Evolutionary conservation across 73 alveolate genomes (phyloP).

Genomic region (Loxodes magnus): DNA sequence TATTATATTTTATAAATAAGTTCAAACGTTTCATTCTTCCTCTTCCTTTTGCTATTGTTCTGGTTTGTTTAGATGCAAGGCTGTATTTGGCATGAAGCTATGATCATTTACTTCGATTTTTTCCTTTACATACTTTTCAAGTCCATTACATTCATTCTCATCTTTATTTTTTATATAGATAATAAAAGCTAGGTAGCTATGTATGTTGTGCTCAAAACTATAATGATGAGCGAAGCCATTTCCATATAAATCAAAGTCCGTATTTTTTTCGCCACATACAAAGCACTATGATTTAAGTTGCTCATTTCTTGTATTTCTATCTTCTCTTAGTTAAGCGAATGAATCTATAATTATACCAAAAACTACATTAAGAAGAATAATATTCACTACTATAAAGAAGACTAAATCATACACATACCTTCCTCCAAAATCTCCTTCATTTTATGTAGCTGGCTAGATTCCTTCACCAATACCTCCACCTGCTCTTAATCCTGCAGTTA

Average conservation of each 20-base stretch:
- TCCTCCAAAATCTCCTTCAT: constrained; percentile 9
- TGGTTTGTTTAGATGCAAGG: too few species aligned
- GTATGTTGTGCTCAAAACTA: constrained; percentile 50
- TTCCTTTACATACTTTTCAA: constrained; percentile 24
- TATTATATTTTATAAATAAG: too few species aligned
- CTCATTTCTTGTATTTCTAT: constrained; percentile 41
- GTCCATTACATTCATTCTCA: constrained; percentile 30
- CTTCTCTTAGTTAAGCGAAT: constrained; percentile 70
- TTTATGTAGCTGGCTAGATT: constrained; percentile 13
- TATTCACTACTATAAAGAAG: constrained; percentile 47
- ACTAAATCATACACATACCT: constrained; percentile 43
- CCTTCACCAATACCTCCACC: constrained; percentile 75
- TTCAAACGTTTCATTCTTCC: too few species aligned
- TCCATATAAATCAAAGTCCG: constrained; percentile 56
- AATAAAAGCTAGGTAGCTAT: constrained; percentile 21
- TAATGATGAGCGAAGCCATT: constrained; percentile 64
- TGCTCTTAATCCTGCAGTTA: constrained; percentile 66
- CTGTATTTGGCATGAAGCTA: constrained; percentile 11
- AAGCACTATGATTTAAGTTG: constrained; percentile 59
- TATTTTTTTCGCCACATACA: constrained; percentile 39
- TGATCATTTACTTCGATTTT: constrained; percentile 21
- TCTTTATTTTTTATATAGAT: constrained; percentile 22
- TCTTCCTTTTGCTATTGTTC: too few species aligned
- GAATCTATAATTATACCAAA: constrained; percentile 81
- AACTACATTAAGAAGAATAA: constrained; percentile 58